Evolutionary conservation across 257 asterid species (phyloP).

Genomic region (Capsicum baccatum): DNA sequence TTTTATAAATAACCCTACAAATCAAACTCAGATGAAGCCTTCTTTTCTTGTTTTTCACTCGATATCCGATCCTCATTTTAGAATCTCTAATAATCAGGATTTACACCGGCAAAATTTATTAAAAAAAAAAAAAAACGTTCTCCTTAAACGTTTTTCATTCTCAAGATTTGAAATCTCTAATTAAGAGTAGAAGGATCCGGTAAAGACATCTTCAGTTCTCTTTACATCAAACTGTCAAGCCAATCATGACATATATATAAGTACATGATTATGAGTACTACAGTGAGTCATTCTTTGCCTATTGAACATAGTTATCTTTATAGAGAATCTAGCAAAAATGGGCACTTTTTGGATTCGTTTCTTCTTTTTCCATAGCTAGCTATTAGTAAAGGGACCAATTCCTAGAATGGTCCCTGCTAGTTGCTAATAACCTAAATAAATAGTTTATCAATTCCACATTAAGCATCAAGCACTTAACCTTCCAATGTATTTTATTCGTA

Average conservation of each 20-base stretch:
- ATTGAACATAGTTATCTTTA: not conserved
- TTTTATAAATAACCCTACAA: no score
- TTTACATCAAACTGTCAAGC: not conserved
- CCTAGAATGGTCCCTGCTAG: slow-evolving; percentile 11
- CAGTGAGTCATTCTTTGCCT: not conserved
- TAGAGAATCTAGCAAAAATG: not conserved
- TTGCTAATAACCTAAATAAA: not conserved
- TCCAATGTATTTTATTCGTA: not conserved
- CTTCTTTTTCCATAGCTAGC: not conserved
- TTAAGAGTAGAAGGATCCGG: not conserved
- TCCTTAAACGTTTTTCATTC: not conserved
- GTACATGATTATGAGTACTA: not conserved
- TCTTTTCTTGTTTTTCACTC: no score
- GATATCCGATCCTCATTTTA: no score
- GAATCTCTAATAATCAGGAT: no score
- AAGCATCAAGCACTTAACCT: not conserved
- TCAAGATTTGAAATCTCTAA: not conserved
- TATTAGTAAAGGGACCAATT: not conserved
- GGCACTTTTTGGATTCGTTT: not conserved
- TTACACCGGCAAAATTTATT: no score
- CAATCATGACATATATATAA: not conserved
- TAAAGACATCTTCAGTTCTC: not conserved
- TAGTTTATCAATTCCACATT: not conserved
- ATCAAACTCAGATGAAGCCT: no score
- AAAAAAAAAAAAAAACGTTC: no score